phyloP scores from a whole-genome alignment of 768 basidiomycete species.

The Rhodotorula babjevae region DNA sequence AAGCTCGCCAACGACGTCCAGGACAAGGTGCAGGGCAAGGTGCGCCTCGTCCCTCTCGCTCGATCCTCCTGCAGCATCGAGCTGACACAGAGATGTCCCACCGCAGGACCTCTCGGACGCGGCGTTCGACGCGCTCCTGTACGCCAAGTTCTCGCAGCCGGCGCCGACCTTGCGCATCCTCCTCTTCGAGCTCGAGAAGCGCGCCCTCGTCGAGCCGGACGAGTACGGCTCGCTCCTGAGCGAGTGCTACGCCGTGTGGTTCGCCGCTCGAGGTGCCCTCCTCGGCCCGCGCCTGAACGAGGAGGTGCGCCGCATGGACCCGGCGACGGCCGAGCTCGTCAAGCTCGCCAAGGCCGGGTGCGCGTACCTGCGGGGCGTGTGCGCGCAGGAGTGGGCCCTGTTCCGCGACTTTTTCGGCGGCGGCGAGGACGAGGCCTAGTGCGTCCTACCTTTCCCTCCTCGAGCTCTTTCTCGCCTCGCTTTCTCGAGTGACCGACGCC shows the following conservation, averaged over 20 bases:
- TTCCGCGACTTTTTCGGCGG: conserved; percentile 79
- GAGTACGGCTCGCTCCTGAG: conserved; percentile 71
- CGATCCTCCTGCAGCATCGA: not conserved
- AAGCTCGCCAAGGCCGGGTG: conserved; percentile 86
- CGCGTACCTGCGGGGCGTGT: conserved; percentile 84
- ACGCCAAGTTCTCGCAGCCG: conserved; percentile 76
- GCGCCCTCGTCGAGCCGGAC: conserved; percentile 61
- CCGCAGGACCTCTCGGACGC: conserved; percentile 52
- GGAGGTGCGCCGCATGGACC: conserved; percentile 79
- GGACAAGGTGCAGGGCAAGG: conserved; percentile 70
- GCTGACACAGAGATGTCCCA: not conserved
- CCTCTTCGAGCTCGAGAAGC: conserved; percentile 70
- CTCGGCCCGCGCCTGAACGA: conserved; percentile 68
- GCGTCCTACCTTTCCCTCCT: conserved; percentile 43
- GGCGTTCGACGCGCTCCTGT: conserved; percentile 74
- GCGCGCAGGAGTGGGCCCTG: conserved; percentile 79
- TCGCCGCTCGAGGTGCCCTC: conserved; percentile 65
- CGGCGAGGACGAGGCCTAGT: conserved; percentile 72
- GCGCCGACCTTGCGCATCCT: conserved; percentile 69
- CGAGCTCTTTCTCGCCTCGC: not conserved
- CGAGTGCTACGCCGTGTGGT: conserved; percentile 85
- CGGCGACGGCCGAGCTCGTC: conserved; percentile 72
- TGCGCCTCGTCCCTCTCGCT: conserved; percentile 40
- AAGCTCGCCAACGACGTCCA: conserved; percentile 73
- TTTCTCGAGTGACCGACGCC: not conserved